Evolutionary conservation across 495 filamentous ascomycete genomes (phyloP).

Genomic region (Penicillium odoratum): DNA sequence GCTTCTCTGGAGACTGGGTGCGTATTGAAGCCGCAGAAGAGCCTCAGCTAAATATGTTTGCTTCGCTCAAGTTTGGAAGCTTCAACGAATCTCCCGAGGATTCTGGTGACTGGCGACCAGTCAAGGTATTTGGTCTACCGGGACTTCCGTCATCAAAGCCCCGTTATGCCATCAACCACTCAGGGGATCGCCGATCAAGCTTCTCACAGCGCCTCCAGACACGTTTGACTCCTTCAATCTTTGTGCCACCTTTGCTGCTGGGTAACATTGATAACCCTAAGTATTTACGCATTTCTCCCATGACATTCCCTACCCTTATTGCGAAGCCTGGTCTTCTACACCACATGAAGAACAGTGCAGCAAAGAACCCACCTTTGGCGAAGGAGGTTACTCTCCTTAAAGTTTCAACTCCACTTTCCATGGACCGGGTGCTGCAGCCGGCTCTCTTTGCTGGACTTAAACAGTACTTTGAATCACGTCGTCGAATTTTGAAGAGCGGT

Average conservation of each 20-base stretch:
- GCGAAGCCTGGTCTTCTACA: conserved; percentile 39
- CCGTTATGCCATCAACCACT: conserved; percentile 53
- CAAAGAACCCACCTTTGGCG: conserved; percentile 74
- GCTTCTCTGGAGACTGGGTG: conserved; percentile 99
- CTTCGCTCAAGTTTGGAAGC: conserved; percentile 50
- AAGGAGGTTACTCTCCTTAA: conserved; percentile 91
- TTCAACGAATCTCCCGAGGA: conserved; percentile 46
- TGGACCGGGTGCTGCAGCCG: conserved; percentile 79
- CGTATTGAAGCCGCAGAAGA: conserved; percentile 72
- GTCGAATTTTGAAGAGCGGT: conserved; percentile 76
- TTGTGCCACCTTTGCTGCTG: conserved; percentile 81
- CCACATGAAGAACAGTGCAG: conserved; percentile 50
- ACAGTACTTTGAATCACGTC: conserved; percentile 75
- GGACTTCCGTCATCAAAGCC: conserved; percentile 56
- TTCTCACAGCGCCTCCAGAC: conserved; percentile 47
- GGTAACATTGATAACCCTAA: conserved; percentile 76
- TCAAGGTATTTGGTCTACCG: conserved; percentile 82
- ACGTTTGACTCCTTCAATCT: conserved; percentile 59
- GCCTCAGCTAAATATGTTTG: conserved; percentile 55
- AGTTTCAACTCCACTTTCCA: conserved; percentile 82
- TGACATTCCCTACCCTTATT: conserved; percentile 48
- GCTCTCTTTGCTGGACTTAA: conserved; percentile 82
- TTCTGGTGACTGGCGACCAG: conserved; percentile 68
- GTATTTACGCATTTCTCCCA: conserved; percentile 69
- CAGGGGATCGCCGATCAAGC: conserved; percentile 50